Percentiles rank a stretch among this genome's conserved stretches.
Conservation (phyloP, 2,329 filamentous ascomycete species). For the Sporothrix phasma region DNA sequence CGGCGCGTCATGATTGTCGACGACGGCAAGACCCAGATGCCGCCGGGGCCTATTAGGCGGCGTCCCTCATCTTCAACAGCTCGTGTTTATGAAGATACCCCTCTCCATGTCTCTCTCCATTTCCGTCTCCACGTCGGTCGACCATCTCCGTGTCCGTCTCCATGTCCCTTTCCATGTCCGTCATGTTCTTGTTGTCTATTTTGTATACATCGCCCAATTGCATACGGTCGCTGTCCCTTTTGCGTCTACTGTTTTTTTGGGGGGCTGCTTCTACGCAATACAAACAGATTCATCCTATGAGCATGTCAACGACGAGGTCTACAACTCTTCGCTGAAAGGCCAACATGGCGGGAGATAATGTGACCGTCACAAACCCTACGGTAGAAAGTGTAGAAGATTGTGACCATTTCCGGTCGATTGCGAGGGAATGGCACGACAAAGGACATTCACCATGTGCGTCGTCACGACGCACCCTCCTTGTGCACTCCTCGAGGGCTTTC, state of each 20-base stretch:
- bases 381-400: background rate
- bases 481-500: background rate
- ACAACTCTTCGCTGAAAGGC: no score
- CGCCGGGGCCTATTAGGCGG: background rate
- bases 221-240: no score
- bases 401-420: background rate
- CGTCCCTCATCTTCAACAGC: background rate
- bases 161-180: no score
- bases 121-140: no score
- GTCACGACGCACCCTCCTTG: background rate
- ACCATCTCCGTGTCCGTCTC: no score
- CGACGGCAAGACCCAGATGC: slow-evolving; percentile 5
- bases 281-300: no score
- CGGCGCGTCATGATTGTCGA: slow-evolving; percentile 26
- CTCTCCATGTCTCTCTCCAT: background rate
- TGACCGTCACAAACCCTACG: no score
- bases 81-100: slow-evolving; percentile 3
- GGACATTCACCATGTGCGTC: background rate
- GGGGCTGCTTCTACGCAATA: no score
- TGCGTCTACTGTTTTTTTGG: no score
- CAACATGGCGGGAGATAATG: background rate
- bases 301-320: no score
- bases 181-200: no score
- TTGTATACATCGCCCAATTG: no score
- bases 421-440: background rate